Conservation (phyloP, 805 yeast species). For the Zygoascus bituminiphila region DNA sequence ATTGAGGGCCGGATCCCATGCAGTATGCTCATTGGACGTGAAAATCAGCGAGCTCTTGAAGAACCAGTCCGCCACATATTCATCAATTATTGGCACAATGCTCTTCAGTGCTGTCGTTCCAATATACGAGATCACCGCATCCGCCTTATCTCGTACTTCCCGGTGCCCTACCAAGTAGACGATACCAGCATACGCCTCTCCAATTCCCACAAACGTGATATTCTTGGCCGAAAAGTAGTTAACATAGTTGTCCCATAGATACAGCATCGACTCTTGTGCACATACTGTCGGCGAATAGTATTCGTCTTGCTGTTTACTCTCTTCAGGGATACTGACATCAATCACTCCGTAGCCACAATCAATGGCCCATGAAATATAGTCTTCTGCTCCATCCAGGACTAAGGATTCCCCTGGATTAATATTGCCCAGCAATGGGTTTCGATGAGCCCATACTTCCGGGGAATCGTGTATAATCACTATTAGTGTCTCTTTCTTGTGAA, state of each 20-base stretch:
- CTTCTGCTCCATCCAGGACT: constrained; percentile 58
- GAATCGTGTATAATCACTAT: constrained; percentile 80
- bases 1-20: constrained; percentile 57
- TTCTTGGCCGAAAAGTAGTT: constrained; percentile 57
- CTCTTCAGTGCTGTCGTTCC: constrained; percentile 66
- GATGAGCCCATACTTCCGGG: constrained; percentile 83
- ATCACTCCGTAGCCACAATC: constrained; percentile 58
- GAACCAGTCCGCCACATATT: constrained; percentile 85
- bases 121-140: constrained; percentile 62
- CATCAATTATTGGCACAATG: constrained; percentile 81
- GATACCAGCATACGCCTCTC: constrained; percentile 80
- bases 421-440: constrained; percentile 71
- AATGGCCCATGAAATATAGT: constrained; percentile 60
- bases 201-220: constrained; percentile 75
- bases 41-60: constrained; percentile 78
- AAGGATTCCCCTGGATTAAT: constrained; percentile 66
- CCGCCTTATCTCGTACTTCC: constrained; percentile 49
- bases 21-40: constrained; percentile 62
- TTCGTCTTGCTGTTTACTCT: constrained; percentile 38
- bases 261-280: constrained; percentile 68
- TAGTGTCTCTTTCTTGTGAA: constrained; percentile 51
- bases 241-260: constrained; percentile 86
- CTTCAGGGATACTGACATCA: constrained; percentile 69
- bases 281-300: constrained; percentile 28
- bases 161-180: constrained; percentile 86